Evolutionary conservation across 1,284 basidiomycete genomes (phyloP).

Genomic region (Irpex rosettiformis): DNA sequence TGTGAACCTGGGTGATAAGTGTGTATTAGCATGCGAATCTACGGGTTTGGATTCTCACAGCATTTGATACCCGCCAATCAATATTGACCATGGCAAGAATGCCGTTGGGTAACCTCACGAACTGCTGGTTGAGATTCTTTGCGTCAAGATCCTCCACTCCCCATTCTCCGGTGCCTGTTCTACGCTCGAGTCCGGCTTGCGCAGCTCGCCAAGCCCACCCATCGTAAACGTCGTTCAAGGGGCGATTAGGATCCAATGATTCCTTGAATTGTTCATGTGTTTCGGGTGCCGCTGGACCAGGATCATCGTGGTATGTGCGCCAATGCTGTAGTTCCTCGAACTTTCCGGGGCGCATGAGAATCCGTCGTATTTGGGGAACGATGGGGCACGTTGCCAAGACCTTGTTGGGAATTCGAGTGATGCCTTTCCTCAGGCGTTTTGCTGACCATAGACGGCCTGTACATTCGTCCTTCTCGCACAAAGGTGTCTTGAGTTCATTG

Average conservation of each 20-base stretch:
- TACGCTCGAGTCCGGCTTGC: slow-evolving; percentile 17
- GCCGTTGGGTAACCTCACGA: slow-evolving; percentile 20
- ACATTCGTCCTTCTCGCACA: not conserved
- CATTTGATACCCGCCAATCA: slow-evolving; percentile 20
- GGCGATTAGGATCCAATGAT: not conserved
- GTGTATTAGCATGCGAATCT: not conserved
- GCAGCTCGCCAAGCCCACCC: slow-evolving; percentile 23
- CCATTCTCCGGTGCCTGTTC: slow-evolving; percentile 10
- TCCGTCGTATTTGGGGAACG: slow-evolving; percentile 2
- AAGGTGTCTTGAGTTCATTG: not conserved
- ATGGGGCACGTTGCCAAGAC: slow-evolving; percentile 7
- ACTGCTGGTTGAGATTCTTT: slow-evolving; percentile 15
- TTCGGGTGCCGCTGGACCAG: not conserved
- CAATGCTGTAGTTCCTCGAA: slow-evolving; percentile 14
- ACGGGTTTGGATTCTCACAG: too few species aligned
- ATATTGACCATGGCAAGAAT: slow-evolving; percentile 19
- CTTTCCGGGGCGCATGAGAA: slow-evolving; percentile 15
- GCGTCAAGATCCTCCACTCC: slow-evolving; percentile 19
- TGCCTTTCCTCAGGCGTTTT: not conserved
- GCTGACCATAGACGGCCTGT: not conserved
- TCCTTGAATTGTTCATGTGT: too few species aligned
- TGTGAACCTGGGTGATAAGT: not conserved
- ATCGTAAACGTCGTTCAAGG: slow-evolving; percentile 18
- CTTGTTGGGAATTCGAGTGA: slow-evolving; percentile 15
- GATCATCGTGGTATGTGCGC: slow-evolving; percentile 12